A percentile compares a stretch with the other conserved stretches of the same genome.
Conservation (phyloP, 78 protist species). For the Salpingoeca rosetta region DNA sequence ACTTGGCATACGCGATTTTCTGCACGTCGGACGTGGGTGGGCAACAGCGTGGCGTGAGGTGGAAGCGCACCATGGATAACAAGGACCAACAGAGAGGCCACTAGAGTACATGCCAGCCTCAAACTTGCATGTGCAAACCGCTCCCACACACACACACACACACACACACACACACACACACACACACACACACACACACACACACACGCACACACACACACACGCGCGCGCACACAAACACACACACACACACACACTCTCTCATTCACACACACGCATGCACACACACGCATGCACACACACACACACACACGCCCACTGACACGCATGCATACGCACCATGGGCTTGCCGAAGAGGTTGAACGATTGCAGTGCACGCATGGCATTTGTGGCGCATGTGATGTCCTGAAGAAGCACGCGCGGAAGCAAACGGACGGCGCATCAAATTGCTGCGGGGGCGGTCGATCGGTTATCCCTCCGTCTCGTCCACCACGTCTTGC, state of each 20-base stretch:
- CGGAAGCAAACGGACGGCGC: too few species aligned
- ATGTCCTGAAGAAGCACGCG: too few species aligned
- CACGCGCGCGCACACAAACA: too few species aligned
- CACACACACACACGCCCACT: not conserved
- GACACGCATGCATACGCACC: slow-evolving; percentile 14
- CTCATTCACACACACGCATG: not conserved
- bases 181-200: slow-evolving; percentile 11
- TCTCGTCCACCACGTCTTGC: too few species aligned
- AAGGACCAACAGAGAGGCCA: not conserved
- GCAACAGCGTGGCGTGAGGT: not conserved
- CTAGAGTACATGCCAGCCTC: not conserved
- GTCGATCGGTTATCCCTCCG: too few species aligned
- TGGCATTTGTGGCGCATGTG: slow-evolving; percentile 66
- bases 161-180: not conserved
- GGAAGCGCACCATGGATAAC: not conserved
- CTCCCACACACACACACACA: not conserved
- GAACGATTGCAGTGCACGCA: slow-evolving; percentile 68
- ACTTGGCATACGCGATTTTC: not conserved
- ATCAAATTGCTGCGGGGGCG: too few species aligned
- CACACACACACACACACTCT: not conserved
- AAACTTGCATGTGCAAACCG: not conserved
- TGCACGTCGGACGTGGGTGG: not conserved
- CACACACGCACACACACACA: not conserved
- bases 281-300: slow-evolving; percentile 10
- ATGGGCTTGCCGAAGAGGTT: slow-evolving; percentile 73